Evolutionary conservation across 768 basidiomycete species (phyloP).

Genomic region (Calocybe indica): DNA sequence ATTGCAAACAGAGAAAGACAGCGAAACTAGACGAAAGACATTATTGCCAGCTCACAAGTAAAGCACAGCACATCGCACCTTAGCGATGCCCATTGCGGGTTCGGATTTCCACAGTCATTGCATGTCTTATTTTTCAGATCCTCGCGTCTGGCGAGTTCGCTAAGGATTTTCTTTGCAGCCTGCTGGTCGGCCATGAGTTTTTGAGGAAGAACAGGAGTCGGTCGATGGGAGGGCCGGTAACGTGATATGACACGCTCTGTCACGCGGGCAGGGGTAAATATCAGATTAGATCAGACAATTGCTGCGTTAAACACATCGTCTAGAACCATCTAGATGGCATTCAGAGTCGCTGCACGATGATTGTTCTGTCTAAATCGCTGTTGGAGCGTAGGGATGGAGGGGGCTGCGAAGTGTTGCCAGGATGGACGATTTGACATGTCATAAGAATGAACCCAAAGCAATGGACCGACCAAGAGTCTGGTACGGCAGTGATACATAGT

Average conservation of each 20-base stretch:
- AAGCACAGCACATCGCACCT: slow-evolving; percentile 36
- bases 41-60: slow-evolving; percentile 8
- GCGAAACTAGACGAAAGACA: slow-evolving; percentile 50
- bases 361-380: too few relatives aligned
- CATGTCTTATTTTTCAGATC: slow-evolving; percentile 74
- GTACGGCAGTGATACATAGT: slow-evolving; percentile 9
- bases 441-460: slow-evolving; percentile 12
- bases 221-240: not conserved
- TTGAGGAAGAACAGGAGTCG: slow-evolving; percentile 5
- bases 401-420: too few relatives aligned
- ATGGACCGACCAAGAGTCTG: slow-evolving; percentile 17
- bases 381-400: too few relatives aligned
- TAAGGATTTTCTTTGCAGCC: slow-evolving; percentile 63
- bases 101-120: slow-evolving; percentile 81
- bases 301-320: too few relatives aligned
- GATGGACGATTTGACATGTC: too few relatives aligned
- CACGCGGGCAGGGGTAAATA: not conserved
- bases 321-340: too few relatives aligned
- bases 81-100: slow-evolving; percentile 92
- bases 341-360: too few relatives aligned
- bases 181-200: slow-evolving; percentile 50
- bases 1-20: slow-evolving; percentile 88
- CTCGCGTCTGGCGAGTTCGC: slow-evolving; percentile 67
- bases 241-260: not conserved
- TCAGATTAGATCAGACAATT: not conserved